These are phyloP conservation scores for Eimeria brunetti DNA, from an alignment of 169 alveolate species.

Conservation along the genomic window DNA sequence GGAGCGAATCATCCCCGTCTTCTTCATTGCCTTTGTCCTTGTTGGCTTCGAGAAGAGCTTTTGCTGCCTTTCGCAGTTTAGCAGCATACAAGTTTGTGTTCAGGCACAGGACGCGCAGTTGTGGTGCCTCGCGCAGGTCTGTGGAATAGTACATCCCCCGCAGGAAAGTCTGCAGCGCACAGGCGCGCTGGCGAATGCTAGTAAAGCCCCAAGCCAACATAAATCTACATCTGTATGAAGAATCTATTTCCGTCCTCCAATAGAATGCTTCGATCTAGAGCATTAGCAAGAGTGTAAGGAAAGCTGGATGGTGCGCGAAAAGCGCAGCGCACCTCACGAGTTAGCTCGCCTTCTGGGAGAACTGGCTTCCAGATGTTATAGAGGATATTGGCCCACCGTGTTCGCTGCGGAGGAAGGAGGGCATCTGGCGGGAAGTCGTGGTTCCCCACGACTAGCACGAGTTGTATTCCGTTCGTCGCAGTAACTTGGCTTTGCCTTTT, in stretches of 20 bases:
- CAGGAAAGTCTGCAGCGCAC: conserved; percentile 32
- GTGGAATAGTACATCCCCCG: conserved; percentile 46
- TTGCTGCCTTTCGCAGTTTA: conserved; percentile 21
- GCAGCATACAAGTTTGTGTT: conserved; percentile 43
- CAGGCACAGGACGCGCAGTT: conserved; percentile 33
- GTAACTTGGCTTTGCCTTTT: neutral
- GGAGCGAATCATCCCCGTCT: neutral
- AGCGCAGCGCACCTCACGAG: conserved; percentile 31
- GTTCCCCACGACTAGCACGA: conserved; percentile 31
- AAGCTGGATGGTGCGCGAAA: neutral
- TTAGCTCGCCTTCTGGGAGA: neutral
- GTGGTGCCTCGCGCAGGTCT: neutral
- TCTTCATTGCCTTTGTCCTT: neutral
- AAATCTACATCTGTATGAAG: neutral
- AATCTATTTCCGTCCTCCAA: neutral
- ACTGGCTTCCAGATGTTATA: conserved; percentile 42
- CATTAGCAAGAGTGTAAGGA: neutral
- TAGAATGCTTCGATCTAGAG: neutral
- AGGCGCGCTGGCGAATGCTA: neutral
- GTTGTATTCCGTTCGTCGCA: neutral
- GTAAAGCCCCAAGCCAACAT: neutral
- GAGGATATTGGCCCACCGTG: conserved; percentile 19
- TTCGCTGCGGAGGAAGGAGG: conserved; percentile 26
- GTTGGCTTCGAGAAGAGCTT: neutral
- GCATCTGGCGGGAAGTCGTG: conserved; percentile 34